Base-by-base conservation (phyloP, 202 grass and related monocot genomes). In the Panicum hallii region DNA sequence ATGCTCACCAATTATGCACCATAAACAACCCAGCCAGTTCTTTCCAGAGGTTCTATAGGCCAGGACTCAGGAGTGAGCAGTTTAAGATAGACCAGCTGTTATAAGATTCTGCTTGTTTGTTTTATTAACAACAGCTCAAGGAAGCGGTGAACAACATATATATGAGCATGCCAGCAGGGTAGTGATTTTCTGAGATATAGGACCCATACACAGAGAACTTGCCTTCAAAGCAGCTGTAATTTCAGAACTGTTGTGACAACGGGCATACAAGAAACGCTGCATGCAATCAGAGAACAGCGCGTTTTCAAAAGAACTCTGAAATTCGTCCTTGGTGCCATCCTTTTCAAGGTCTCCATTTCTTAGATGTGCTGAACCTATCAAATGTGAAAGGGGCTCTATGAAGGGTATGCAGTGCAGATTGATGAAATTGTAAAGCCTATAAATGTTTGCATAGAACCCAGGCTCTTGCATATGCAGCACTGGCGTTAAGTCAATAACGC, bases 221-320 rank as follows among this genome's bases (percentile, higher is more conserved):
- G 83, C 96, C 96, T 99, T 90, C 78, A 96, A 69, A 87, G 93
- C 84, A 80, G 63, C 79, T 64, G 90, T 73, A 75, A 99, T 93
- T 63, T 99, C 93, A 34, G 79, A 84, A 76, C 93, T 94, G 66
- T 68, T 88, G 67, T 95, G 91, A 84, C 91, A 99, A 9, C 96
- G 86, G 23, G 77, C 82, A 82, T 95, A 98, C 58, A 98, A 77
- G 77, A 99, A 99, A 46, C 84, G 91, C 62, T 84, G 87, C 93
- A 99, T 92, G 86, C 91, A 99, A 9, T 88, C 79, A 70, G 85
- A 79, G 67, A 96, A 87, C 78, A 99, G 47, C 47, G 54, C 76
- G 20, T 82, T 66, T 78, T 88, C 66, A 17, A 72, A 73, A 77
- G n/a, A 83, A 60, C 20, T 45, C 26, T 17, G 69, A 13, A 57